Conservation (phyloP, 2,329 filamentous ascomycete species). For the Hirsutella rhossiliensis region DNA sequence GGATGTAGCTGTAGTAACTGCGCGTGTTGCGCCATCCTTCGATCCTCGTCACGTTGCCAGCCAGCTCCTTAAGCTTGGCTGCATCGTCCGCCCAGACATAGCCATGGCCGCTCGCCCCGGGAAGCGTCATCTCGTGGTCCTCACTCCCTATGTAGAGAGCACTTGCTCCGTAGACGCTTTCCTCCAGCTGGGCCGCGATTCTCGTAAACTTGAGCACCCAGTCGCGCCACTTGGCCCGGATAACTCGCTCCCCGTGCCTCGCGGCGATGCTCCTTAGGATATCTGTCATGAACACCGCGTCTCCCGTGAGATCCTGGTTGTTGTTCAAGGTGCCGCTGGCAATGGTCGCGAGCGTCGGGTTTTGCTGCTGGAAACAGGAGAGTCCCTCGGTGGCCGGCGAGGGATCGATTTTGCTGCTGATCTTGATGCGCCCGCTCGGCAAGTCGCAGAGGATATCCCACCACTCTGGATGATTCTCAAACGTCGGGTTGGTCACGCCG, state of each 20-base stretch:
- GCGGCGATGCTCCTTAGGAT: conserved; percentile 74
- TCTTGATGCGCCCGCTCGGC: conserved; percentile 84
- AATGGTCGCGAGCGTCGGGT: conserved; percentile 42
- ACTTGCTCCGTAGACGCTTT: conserved; percentile 86
- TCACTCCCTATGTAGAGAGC: conserved; percentile 76
- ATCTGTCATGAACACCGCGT: conserved; percentile 78
- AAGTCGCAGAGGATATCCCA: conserved; percentile 96
- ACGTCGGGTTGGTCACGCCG: conserved; percentile 93
- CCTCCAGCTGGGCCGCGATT: conserved; percentile 87
- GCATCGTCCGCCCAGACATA: conserved; percentile 88
- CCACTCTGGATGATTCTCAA: conserved; percentile 91
- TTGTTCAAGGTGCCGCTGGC: conserved; percentile 28
- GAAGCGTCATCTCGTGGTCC: conserved; percentile 47
- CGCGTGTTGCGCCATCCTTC: conserved; percentile 95
- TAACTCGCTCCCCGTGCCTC: conserved; percentile 77
- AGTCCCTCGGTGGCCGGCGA: conserved; percentile 76
- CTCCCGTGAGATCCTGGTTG: conserved; percentile 64
- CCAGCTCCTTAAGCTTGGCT: conserved; percentile 71
- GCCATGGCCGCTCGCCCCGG: conserved; percentile 66
- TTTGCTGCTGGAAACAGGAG: conserved; percentile 76
- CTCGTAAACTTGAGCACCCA: conserved; percentile 94
- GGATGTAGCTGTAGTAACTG: conserved; percentile 91
- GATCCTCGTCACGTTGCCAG: conserved; percentile 82
- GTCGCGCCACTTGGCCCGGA: conserved; percentile 84
- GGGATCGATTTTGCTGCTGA: conserved; percentile 75